A percentile compares a stretch with the other conserved stretches of the same genome.
phyloP scores from a whole-genome alignment of 2,329 filamentous ascomycete species.

The Colletotrichum noveboracense region DNA sequence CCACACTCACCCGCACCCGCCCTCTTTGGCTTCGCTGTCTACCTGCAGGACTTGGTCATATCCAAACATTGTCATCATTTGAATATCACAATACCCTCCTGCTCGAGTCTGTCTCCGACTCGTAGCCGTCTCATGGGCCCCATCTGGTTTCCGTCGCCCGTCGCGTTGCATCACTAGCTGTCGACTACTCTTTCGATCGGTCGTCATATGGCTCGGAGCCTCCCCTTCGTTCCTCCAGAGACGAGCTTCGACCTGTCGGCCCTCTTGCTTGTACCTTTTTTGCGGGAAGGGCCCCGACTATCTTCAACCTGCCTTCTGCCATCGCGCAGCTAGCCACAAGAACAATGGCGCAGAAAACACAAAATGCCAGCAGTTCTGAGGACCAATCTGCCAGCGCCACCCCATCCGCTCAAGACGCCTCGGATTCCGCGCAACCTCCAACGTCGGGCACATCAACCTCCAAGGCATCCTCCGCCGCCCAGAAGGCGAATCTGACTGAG shows the following conservation, averaged over 20 bases:
- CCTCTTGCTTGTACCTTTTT: conserved; percentile 18
- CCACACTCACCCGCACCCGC: background rate
- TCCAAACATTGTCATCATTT: background rate
- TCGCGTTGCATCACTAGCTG: background rate
- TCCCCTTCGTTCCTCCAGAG: conserved; percentile 2
- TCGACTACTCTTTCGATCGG: background rate
- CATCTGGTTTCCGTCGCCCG: background rate
- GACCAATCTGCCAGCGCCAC: conserved; percentile 23
- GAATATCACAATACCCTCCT: background rate
- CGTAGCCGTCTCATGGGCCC: conserved; percentile 13
- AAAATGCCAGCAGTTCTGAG: conserved; percentile 16
- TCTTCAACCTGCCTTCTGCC: background rate
- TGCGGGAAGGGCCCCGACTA: conserved; percentile 22
- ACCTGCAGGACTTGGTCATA: background rate
- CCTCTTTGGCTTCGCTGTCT: background rate
- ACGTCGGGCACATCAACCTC: conserved; percentile 11
- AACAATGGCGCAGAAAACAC: conserved; percentile 23
- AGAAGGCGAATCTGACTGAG: conserved; percentile 36
- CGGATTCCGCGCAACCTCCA: conserved; percentile 19
- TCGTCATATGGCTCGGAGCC: conserved; percentile 14
- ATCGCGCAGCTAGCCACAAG: conserved; percentile 11
- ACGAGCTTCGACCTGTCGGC: conserved; percentile 15
- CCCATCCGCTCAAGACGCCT: conserved; percentile 17
- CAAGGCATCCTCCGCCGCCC: conserved; percentile 6
- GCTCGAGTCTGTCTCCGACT: background rate